Conservation (phyloP, 148 eudicot species). For the Vaccinium vitisidaea region DNA sequence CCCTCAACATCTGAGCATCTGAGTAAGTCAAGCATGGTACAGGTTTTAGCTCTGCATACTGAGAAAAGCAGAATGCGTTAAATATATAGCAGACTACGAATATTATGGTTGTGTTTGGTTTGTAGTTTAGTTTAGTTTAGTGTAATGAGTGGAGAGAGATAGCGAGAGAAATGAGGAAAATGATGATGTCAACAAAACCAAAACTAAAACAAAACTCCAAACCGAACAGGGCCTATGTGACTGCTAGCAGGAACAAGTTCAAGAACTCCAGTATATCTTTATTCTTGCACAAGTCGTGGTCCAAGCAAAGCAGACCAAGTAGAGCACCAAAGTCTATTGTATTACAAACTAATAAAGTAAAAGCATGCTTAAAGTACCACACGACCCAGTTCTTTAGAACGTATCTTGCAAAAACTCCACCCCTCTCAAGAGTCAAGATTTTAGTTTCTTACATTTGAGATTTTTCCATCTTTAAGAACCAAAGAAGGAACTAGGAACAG, state of each 20-base stretch:
- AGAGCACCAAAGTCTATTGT: background rate
- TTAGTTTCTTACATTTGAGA: background rate
- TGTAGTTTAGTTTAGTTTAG: no score
- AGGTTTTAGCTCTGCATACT: conserved; percentile 99
- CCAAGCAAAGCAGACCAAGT: background rate
- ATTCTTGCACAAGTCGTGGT: background rate
- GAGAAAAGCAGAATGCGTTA: conserved; percentile 20
- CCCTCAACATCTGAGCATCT: conserved; percentile 73
- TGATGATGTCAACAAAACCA: no score
- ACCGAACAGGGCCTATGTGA: no score
- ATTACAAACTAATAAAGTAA: background rate
- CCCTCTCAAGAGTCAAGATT: background rate
- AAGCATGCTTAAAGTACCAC: background rate
- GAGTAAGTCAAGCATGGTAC: conserved; percentile 93
- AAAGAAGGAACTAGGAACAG: background rate
- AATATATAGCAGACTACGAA: background rate
- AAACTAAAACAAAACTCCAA: no score
- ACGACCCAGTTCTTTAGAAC: background rate
- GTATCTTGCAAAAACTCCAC: background rate
- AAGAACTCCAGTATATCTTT: conserved; percentile 13
- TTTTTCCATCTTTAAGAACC: background rate
- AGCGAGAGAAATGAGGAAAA: no score
- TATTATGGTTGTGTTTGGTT: no score
- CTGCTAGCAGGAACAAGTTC: background rate
- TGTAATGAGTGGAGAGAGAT: no score